Base-by-base conservation (phyloP, 495 filamentous ascomycete genomes). In the Extremus antarcticus region DNA sequence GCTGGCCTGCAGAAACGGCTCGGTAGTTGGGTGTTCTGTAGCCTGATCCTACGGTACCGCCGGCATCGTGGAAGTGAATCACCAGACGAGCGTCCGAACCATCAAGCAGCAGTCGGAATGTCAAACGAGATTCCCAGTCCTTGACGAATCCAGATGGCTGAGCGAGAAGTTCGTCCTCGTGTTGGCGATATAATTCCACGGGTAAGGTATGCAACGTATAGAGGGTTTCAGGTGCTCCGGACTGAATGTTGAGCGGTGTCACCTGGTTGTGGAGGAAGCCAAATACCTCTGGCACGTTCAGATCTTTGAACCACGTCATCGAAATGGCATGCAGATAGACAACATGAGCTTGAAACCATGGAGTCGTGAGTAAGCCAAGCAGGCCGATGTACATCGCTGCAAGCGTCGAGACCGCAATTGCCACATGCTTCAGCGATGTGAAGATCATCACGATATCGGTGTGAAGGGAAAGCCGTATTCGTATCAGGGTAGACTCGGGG, bases 141-240 rank as follows among this genome's bases (percentile, higher is more conserved):
- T 63, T 25, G n/a, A 72, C 71, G 47, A 78, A 73, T 45, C 41
- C 41, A 45, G 0, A 51, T 0, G 72, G 67, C 52, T 84, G 75
- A 2, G 68, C 60, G 13, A 77, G 49, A 10, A 88, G 74, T 25
- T 59, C 60, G 0, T 65, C 51, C 58, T 83, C 77, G 57, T 86
- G 71, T 51, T 77, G 71, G 29, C 73, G 67, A 66, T 87, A 86
- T 0, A 82, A 49, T 11, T 74, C 76, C n/a, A 87, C 63, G 1
- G 84, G 85, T 10, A 87, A 73, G 51, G 88, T 75, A 54, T 87
- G 84, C 85, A 85, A 89, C 11, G 83, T 78, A 58, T 86, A 83
- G 3, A 88, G 71, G 15, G 61, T 67, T 57, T 82, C 74, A 43
- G 73, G 71, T 56, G 83, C 78, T 13, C 73, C 61, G 4, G 83